phyloP scores from a whole-genome alignment of 345 rosid species.

The Cochlearia excelsa region DNA sequence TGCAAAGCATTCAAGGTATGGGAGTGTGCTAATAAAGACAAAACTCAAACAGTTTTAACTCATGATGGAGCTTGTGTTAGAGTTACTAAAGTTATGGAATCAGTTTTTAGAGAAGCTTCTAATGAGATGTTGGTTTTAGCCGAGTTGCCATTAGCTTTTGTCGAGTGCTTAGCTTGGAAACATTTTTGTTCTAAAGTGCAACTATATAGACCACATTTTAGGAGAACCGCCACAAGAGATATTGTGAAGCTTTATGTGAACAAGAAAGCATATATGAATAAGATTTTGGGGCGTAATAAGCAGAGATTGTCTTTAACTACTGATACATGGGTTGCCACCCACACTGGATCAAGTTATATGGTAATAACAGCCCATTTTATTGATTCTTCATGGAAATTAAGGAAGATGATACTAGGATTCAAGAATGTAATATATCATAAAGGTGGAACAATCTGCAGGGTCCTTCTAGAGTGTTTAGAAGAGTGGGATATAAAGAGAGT shows the following conservation, averaged over 20 bases:
- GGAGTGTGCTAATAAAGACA: too few relatives aligned
- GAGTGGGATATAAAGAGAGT: not conserved
- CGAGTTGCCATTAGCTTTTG: too few relatives aligned
- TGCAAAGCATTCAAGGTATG: too few relatives aligned
- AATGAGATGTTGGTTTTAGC: not conserved
- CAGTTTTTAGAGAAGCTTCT: not conserved
- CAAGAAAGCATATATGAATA: too few relatives aligned
- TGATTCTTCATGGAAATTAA: too few relatives aligned
- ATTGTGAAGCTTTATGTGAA: too few relatives aligned
- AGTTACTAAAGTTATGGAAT: not conserved
- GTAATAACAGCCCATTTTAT: not conserved
- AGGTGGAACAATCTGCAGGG: not conserved
- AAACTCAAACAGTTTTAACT: too few relatives aligned
- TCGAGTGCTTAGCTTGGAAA: not conserved
- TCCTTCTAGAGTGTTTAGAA: not conserved
- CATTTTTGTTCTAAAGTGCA: not conserved
- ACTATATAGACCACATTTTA: not conserved
- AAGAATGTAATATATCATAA: too few relatives aligned
- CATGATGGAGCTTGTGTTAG: not conserved
- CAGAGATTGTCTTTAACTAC: not conserved
- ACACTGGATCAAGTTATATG: not conserved
- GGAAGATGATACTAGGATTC: too few relatives aligned
- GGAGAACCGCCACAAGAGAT: not conserved
- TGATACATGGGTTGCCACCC: not conserved
- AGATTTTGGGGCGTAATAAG: not conserved